Evolutionary conservation across 2,329 filamentous ascomycete genomes (phyloP).

Genomic region (Elsinoe perseae): DNA sequence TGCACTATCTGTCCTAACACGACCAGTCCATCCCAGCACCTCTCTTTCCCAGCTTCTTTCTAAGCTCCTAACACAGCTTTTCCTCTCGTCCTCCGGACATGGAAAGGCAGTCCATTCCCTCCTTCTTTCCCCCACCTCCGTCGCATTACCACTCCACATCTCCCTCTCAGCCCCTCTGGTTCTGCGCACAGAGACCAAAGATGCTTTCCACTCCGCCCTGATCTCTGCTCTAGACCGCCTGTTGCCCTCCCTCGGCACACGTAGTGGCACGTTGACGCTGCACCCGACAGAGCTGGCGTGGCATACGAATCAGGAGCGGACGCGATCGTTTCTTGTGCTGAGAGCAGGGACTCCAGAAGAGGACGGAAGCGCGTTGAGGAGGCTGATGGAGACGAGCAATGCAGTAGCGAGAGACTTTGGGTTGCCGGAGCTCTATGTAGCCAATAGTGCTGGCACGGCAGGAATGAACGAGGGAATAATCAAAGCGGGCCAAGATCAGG

Average conservation of each 20-base stretch:
- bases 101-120: conserved; percentile 41
- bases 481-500: conserved; percentile 7
- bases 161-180: conserved; percentile 78
- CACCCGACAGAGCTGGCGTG: conserved; percentile 47
- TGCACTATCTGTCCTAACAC: conserved; percentile 14
- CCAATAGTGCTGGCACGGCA: conserved; percentile 26
- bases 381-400: conserved; percentile 62
- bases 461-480: conserved; percentile 16
- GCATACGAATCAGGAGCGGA: conserved; percentile 59
- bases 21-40: conserved; percentile 48
- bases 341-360: neutral
- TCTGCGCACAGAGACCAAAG: conserved; percentile 64
- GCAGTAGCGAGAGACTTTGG: conserved; percentile 48
- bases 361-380: conserved; percentile 31
- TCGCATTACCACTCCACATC: conserved; percentile 76
- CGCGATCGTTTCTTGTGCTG: conserved; percentile 72
- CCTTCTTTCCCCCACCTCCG: conserved; percentile 68
- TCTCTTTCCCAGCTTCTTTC: conserved; percentile 37
- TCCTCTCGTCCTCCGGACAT: neutral
- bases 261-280: conserved; percentile 25
- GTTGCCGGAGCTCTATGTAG: conserved; percentile 63
- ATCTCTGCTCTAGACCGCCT: conserved; percentile 34
- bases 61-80: conserved; percentile 33
- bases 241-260: conserved; percentile 23
- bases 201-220: conserved; percentile 56